Percentiles rank a stretch among this genome's conserved stretches.
Evolutionary conservation across 306 rosid species (phyloP).

Genomic region (Luffa acutangula): DNA sequence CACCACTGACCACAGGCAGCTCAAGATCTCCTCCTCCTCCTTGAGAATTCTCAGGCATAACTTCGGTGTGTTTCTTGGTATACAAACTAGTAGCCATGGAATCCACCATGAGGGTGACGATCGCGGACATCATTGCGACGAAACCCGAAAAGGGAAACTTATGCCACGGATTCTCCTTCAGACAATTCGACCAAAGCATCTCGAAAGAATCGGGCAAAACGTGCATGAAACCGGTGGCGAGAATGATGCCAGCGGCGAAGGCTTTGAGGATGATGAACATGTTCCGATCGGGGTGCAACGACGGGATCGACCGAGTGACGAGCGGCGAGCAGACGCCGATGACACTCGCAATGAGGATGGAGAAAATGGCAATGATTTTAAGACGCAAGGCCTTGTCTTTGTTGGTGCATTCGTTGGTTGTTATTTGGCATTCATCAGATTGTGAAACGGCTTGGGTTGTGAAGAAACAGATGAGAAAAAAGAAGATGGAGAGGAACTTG

Average conservation of each 20-base stretch:
- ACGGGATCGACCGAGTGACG: conserved; percentile 29
- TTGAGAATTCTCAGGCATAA: conserved; percentile 9
- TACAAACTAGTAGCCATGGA: conserved; percentile 54
- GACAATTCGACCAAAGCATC: conserved; percentile 44
- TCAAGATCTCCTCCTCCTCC: conserved; percentile 26
- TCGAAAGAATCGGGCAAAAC: conserved; percentile 63
- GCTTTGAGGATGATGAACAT: conserved; percentile 47
- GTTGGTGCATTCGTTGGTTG: conserved; percentile 30
- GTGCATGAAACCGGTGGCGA: conserved; percentile 67
- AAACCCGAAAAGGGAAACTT: conserved; percentile 61
- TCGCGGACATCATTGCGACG: conserved; percentile 57
- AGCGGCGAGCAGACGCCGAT: conserved; percentile 46
- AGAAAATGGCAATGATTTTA: conserved; percentile 42
- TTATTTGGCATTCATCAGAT: conserved; percentile 24
- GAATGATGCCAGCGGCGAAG: conserved; percentile 53
- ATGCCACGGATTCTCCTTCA: conserved; percentile 58
- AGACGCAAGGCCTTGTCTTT: conserved; percentile 34
- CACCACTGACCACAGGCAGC: conserved; percentile 14
- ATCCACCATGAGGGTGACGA: conserved; percentile 55
- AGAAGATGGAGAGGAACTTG: conserved; percentile 13
- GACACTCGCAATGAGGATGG: conserved; percentile 49
- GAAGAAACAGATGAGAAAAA: conserved; percentile 19
- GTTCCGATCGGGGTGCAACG: conserved; percentile 45
- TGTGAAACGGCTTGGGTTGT: conserved; percentile 11
- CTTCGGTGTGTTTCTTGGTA: conserved; percentile 18